These are phyloP conservation scores for Uromyces viciae-fabae DNA, from an alignment of 1,284 basidiomycete species.

Conservation along the genomic window DNA sequence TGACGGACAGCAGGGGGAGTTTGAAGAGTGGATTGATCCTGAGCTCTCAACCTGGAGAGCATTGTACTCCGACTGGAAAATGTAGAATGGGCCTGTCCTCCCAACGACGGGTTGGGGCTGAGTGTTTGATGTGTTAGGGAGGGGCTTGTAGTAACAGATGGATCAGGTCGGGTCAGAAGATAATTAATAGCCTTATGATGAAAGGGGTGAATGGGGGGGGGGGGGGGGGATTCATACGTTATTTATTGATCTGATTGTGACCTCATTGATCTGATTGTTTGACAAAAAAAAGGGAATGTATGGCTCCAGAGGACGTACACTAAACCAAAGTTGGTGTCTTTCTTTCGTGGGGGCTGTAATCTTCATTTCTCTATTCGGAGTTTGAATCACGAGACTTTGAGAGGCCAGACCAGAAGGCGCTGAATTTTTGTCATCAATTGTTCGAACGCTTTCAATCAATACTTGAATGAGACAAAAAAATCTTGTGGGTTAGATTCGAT, in stretches of 20 bases:
- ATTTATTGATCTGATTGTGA: too few species aligned
- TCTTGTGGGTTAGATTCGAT: too few species aligned
- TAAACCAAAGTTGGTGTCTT: conserved; percentile 92
- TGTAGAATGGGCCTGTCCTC: conserved; percentile 61
- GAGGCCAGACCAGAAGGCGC: conserved; percentile 87
- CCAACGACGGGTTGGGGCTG: conserved; percentile 41
- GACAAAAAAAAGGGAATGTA: conserved; percentile 44
- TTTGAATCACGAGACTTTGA: conserved; percentile 87
- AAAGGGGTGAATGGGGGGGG: background rate
- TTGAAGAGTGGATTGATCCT: conserved; percentile 63
- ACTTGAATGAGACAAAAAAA: conserved; percentile 61
- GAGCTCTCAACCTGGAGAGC: conserved; percentile 61
- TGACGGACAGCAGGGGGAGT: conserved; percentile 57
- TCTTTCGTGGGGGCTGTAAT: conserved; percentile 91
- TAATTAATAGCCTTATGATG: conserved; percentile 73
- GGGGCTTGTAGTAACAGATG: conserved; percentile 56
- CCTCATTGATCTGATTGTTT: background rate
- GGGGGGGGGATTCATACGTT: background rate
- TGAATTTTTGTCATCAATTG: conserved; percentile 84
- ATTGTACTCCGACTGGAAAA: conserved; percentile 63
- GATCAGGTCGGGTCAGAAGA: conserved; percentile 68
- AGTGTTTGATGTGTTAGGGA: conserved; percentile 29
- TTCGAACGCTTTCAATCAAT: conserved; percentile 87
- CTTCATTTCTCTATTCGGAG: conserved; percentile 92
- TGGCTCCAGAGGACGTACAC: conserved; percentile 55